Evolutionary conservation across 2,329 filamentous ascomycete genomes (phyloP).

Genomic region (Aspergillus bombycis): DNA sequence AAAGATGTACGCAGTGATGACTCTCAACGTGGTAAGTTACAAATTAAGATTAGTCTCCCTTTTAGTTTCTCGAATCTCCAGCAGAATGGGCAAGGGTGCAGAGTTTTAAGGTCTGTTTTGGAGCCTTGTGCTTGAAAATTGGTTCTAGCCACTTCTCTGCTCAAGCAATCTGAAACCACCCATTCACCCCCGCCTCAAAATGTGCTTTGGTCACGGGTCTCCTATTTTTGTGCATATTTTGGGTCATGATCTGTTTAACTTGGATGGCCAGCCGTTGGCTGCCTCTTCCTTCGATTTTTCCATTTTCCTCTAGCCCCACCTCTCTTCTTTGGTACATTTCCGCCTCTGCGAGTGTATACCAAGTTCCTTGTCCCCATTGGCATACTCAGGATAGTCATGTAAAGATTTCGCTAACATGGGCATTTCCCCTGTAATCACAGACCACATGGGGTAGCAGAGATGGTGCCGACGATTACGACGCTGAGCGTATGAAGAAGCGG

Average conservation of each 20-base stretch:
- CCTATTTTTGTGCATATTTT: background rate
- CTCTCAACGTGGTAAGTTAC: constrained; percentile 75
- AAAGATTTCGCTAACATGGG: constrained; percentile 3
- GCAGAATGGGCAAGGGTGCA: constrained; percentile 6
- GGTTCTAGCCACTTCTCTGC: constrained; percentile 9
- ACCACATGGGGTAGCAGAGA: constrained; percentile 95
- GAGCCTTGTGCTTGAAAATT: constrained; percentile 6
- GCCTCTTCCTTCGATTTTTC: constrained; percentile 1
- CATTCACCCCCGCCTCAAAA: constrained; percentile 3
- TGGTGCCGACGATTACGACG: constrained; percentile 84
- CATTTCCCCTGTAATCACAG: constrained; percentile 51
- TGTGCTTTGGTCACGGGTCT: constrained; percentile 7
- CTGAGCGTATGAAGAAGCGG: constrained; percentile 63
- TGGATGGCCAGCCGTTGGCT: constrained; percentile 4
- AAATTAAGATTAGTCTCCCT: constrained; percentile 5
- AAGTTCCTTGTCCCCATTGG: background rate
- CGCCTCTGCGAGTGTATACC: background rate
- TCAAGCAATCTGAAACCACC: background rate
- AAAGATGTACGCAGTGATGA: constrained; percentile 85
- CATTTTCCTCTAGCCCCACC: background rate
- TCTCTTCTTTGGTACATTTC: background rate
- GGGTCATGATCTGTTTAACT: constrained; percentile 4
- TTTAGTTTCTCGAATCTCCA: constrained; percentile 9
- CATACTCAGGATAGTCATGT: background rate
- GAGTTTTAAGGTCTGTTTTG: constrained; percentile 5